These are phyloP conservation scores for Talaromyces piceae DNA, from an alignment of 2,329 filamentous ascomycete genomes.

Conservation along the genomic window DNA sequence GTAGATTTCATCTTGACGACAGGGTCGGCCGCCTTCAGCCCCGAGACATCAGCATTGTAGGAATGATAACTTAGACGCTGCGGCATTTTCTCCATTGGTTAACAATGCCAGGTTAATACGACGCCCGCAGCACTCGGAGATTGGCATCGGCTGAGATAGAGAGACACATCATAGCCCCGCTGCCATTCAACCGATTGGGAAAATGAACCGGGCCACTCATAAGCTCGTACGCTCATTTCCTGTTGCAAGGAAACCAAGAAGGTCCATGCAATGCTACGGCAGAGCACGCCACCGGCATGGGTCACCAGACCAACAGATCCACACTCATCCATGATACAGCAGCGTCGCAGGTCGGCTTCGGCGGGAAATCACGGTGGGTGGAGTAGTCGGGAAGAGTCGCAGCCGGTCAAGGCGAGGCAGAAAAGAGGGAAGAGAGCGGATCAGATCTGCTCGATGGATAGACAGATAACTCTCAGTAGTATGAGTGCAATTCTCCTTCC, in stretches of 20 bases:
- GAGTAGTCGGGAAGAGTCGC: background rate
- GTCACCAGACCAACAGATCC: slow-evolving; percentile 1
- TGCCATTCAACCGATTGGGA: background rate
- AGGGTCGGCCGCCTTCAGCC: background rate
- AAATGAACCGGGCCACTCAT: background rate
- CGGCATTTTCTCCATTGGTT: background rate
- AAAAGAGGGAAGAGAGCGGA: background rate
- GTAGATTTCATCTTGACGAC: background rate
- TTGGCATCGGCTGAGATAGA: background rate
- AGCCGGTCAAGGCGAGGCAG: background rate
- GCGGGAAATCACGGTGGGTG: background rate
- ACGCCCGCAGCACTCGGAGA: background rate
- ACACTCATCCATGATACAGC: background rate
- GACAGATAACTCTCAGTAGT: background rate
- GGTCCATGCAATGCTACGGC: background rate
- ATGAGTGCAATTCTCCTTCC: background rate
- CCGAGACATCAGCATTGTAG: background rate
- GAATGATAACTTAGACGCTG: background rate
- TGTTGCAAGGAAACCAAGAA: background rate
- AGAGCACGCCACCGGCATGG: background rate
- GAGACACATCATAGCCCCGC: background rate
- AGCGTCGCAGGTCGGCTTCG: background rate
- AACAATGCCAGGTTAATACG: background rate
- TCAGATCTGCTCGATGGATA: background rate
- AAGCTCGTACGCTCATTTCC: background rate